Conservation (phyloP, 345 rosid species). For the Turritis glabra region DNA sequence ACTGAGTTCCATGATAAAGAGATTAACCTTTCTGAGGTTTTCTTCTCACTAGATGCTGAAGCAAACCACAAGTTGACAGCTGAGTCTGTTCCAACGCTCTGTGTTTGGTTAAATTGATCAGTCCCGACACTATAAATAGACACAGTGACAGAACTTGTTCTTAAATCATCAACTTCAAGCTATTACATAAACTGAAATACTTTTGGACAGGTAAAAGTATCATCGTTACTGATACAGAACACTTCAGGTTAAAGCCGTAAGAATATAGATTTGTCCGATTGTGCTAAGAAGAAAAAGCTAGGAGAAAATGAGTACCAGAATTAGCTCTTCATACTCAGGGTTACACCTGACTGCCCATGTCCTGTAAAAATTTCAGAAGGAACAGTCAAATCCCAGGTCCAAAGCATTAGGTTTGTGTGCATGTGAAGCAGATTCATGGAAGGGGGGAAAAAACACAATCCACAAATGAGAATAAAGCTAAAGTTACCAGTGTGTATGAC, state of each 20-base stretch:
- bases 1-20: background rate
- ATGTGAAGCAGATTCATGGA: conserved; percentile 3
- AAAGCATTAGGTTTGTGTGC: background rate
- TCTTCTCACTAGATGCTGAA: conserved; percentile 51
- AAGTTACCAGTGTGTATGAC: conserved; percentile 75
- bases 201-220: background rate
- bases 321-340: conserved; percentile 74
- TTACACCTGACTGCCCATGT: conserved; percentile 87
- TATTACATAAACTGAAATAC: background rate
- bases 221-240: background rate
- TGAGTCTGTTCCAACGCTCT: conserved; percentile 93
- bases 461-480: background rate
- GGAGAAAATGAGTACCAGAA: conserved; percentile 56
- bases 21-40: conserved; percentile 54
- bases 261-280: background rate
- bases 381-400: background rate
- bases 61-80: conserved; percentile 86
- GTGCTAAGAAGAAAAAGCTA: background rate
- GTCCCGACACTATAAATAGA: background rate
- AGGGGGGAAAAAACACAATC: conserved; percentile 16
- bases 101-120: conserved; percentile 36
- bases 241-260: background rate
- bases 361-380: conserved; percentile 49
- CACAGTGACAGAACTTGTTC: background rate
- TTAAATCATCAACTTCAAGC: background rate